phyloP scores from a whole-genome alignment of 306 rosid genomes.

The Potentilla sterilis region DNA sequence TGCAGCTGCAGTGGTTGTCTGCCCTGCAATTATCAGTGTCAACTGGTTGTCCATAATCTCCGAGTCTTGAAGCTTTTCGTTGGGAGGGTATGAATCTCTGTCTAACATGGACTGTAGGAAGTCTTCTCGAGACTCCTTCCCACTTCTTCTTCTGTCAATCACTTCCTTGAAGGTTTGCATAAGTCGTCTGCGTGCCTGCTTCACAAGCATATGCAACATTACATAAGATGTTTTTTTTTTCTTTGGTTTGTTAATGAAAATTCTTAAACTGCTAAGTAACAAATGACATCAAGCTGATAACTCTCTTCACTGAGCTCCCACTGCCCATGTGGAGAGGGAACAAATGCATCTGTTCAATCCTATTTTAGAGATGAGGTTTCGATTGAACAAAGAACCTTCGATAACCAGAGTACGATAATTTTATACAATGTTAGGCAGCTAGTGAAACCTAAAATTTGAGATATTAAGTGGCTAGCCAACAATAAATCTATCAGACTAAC shows the following conservation, averaged over 20 bases:
- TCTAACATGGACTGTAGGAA: conserved; percentile 61
- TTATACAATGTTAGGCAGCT: not conserved
- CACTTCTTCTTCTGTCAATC: conserved; percentile 48
- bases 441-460: not conserved
- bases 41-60: conserved; percentile 66
- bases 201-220: not conserved
- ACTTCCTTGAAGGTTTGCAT: conserved; percentile 50
- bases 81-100: conserved; percentile 41
- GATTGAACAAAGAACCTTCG: too few species aligned
- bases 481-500: too few species aligned
- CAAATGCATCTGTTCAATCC: too few species aligned
- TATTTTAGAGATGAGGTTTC: too few species aligned
- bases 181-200: conserved; percentile 63
- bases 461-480: too few species aligned
- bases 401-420: too few species aligned
- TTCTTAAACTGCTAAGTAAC: not conserved
- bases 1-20: conserved; percentile 71
- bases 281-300: not conserved
- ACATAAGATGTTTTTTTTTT: not conserved
- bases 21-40: conserved; percentile 67
- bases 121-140: conserved; percentile 43
- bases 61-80: conserved; percentile 60
- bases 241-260: not conserved
- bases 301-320: not conserved
- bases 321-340: too few species aligned